Evolutionary conservation across 2,329 filamentous ascomycete genomes (phyloP), one percentile per base, ranked within the genome.

Genomic region (Aspergillus fumigatus): DNA sequence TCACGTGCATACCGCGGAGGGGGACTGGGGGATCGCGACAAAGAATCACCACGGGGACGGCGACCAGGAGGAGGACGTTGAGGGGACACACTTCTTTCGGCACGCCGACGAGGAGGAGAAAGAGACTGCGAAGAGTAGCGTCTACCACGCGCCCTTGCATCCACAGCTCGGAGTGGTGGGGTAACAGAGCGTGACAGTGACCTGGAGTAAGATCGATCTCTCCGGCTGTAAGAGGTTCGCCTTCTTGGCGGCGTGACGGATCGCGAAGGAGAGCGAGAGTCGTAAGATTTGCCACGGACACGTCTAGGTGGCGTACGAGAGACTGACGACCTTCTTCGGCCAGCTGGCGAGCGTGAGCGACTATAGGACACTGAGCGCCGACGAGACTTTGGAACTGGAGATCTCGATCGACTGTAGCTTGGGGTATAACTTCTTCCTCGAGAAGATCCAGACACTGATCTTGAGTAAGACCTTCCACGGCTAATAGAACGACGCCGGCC

Each of bases 331-430:
- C 52, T 51, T 32, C 52, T 60, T 14, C 21, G 43, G 23, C 26
- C 54, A 21, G 61, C 57, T 7, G 66, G 68, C 11, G 68, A 66
- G 19, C 62, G 65, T 8, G 73, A 73, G 21, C 69, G 68, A 58
- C 72, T 75, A 57, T 71, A 64, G 3, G 72, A 71, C 17, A 63
- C 59, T 52, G 64, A 66, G 48, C 70, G 69, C 48, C 65, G 67
- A 43, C 69, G 68, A 32, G 62, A 68, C 47, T 62, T 67, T 21
- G 69, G 61, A 3, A 59, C 65, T 5, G 67, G 71, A 10, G 74
- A 74, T 14, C 69, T 69, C n/a, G 73, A 75, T 26, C 65, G 67
- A 47, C 67, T 72, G 54, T 67, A 67, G 50, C 69, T 63, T 48
- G 63, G 62, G 4, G 62, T 61, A 50, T 63, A 64, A 53, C 65